Conservation (phyloP, 352 stramenopile species). For the Phytophthora lateralis region DNA sequence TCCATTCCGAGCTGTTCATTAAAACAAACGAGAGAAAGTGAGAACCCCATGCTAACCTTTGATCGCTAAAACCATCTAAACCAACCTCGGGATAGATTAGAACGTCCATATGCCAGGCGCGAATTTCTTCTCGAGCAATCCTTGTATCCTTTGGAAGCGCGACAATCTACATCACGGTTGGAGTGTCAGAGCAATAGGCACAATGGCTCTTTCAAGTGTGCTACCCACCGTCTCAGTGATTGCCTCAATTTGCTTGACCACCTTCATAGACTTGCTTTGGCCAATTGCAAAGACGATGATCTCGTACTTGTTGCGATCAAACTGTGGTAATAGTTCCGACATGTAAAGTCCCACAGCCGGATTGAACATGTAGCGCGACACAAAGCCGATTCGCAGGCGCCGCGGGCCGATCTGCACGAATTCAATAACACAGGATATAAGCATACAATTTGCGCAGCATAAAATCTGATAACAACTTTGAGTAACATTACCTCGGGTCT, state of each 20-base stretch:
- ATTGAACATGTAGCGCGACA: constrained; percentile 67
- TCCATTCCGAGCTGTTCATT: constrained; percentile 69
- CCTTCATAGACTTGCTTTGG: constrained; percentile 60
- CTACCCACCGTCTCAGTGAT: constrained; percentile 49
- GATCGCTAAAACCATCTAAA: not conserved
- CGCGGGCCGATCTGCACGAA: constrained; percentile 29
- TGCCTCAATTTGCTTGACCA: constrained; percentile 45
- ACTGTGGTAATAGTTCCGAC: constrained; percentile 60
- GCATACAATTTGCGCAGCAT: not conserved
- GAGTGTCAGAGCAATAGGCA: not conserved
- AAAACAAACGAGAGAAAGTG: constrained; percentile 5
- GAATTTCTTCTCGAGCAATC: constrained; percentile 55
- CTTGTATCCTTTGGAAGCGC: constrained; percentile 56
- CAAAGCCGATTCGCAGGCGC: constrained; percentile 68
- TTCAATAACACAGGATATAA: constrained; percentile 5
- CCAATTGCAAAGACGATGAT: constrained; percentile 71
- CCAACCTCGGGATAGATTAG: constrained; percentile 76
- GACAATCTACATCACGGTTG: constrained; percentile 41
- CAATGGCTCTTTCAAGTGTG: not conserved
- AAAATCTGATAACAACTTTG: not conserved
- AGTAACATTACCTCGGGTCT: constrained; percentile 31
- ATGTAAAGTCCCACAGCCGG: constrained; percentile 59
- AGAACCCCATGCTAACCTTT: not conserved
- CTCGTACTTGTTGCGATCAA: constrained; percentile 70
- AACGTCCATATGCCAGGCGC: constrained; percentile 55